phyloP scores from a whole-genome alignment of 257 asterid genomes.

The Verbena officinalis region DNA sequence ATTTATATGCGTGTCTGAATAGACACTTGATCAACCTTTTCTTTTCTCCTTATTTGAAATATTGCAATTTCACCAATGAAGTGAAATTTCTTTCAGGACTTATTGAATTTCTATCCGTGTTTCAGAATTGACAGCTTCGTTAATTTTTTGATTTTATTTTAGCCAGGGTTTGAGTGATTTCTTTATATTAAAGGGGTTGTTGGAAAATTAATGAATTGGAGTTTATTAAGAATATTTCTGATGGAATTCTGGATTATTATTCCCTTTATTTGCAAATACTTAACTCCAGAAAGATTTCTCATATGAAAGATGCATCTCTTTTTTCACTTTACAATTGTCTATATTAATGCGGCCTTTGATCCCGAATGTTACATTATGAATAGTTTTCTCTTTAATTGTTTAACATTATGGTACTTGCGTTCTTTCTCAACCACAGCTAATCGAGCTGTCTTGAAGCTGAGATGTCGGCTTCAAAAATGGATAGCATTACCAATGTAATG shows the following conservation, averaged over 20 bases:
- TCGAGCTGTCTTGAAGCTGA: constrained; percentile 9
- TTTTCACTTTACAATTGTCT: background rate
- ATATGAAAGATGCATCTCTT: too few species aligned
- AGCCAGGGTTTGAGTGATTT: constrained; percentile 3
- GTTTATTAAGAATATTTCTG: background rate
- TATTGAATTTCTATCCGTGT: background rate
- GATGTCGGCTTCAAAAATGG: constrained; percentile 41
- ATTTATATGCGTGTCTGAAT: background rate
- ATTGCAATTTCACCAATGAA: background rate
- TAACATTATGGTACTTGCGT: constrained; percentile 4
- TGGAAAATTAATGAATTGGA: background rate
- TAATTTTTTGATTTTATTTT: background rate
- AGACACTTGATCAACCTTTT: background rate
- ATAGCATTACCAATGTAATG: constrained; percentile 63
- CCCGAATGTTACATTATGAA: too few species aligned
- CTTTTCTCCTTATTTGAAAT: background rate
- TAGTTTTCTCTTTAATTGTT: background rate
- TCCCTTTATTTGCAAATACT: background rate
- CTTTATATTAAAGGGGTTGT: background rate
- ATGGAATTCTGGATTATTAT: background rate
- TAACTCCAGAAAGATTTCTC: background rate
- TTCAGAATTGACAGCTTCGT: background rate
- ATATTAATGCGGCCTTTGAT: background rate
- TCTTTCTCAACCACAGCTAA: constrained; percentile 21
- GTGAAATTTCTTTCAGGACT: background rate